These are phyloP conservation scores for Ulvella scutata DNA, from an alignment of 139 green algal species.

Conservation along the genomic window DNA sequence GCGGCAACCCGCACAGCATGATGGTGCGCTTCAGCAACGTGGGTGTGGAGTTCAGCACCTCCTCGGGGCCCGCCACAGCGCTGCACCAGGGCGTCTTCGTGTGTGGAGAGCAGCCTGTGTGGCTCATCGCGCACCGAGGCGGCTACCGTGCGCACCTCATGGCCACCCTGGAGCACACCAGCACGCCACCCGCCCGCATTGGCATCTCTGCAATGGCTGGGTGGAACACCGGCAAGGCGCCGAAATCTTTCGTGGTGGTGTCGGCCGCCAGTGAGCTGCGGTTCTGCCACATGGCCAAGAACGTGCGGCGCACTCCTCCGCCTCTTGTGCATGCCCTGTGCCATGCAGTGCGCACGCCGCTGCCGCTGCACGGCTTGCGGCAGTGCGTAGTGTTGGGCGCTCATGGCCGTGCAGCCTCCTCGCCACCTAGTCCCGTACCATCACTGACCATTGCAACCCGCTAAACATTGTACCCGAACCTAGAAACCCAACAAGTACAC, in stretches of 20 bases:
- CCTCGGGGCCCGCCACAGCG: neutral
- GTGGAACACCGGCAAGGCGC: conserved; percentile 77
- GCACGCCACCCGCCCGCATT: conserved; percentile 42
- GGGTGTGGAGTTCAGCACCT: neutral
- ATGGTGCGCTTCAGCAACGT: conserved; percentile 26
- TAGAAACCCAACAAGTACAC: too few relatives aligned
- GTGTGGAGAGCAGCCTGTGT: conserved; percentile 36
- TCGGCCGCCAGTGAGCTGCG: conserved; percentile 24
- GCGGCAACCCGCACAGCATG: neutral
- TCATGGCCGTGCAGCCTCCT: too few relatives aligned
- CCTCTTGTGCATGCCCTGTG: too few relatives aligned
- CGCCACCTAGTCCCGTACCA: too few relatives aligned
- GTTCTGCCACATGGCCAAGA: conserved; percentile 58
- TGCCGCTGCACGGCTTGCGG: too few relatives aligned
- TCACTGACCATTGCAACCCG: too few relatives aligned
- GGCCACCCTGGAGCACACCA: conserved; percentile 10
- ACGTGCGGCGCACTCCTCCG: too few relatives aligned
- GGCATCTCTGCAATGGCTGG: conserved; percentile 43
- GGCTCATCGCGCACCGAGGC: conserved; percentile 48
- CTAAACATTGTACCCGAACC: too few relatives aligned
- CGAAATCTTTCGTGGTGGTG: conserved; percentile 49
- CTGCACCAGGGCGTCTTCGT: conserved; percentile 39
- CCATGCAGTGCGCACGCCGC: too few relatives aligned
- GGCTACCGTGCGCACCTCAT: conserved; percentile 38
- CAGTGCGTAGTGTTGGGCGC: too few relatives aligned